Base-by-base conservation (phyloP, 2,329 filamentous ascomycete species). In the Nemania sp. region DNA sequence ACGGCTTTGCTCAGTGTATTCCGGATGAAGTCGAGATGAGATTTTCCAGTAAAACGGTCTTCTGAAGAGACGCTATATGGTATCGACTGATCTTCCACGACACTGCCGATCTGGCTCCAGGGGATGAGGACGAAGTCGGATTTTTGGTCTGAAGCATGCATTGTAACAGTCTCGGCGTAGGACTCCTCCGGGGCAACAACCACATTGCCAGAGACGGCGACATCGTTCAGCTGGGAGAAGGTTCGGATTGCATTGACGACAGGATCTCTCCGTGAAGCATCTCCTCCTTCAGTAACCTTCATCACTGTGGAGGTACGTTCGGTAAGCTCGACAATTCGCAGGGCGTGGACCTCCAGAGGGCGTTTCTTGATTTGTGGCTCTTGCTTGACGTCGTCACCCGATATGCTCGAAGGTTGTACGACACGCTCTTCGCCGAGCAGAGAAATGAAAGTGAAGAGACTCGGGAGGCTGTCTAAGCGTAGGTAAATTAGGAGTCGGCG, bases 301-400 rank as follows among this genome's bases (percentile, higher is more conserved):
- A 98, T 98, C 68, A 97, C 94, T 17, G 92, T 93, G 0, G 94
- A 97, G 43, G 91, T 90, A 82, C 94, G 92, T 69, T 97, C 93
- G 0, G 91, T 96, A 12, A 98, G 84, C 71, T 96, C 91, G 50
- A 96, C 78, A 15, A 98, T 83, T 13, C 93, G 89, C n/a, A 97
- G 78, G 34, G 92, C 94, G 69, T 96, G 91, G 0, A 92, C 89
- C 70, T 90, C 84, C 1, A 94, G 81, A 1, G 85, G 83, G 9
- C 80, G 78, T 53, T 77, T 79, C 21, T 68, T 72, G 54, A 69
- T 67, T 37, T 63, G 37, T 1, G 70, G 65, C 1, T 72, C 67
- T 20, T 72, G 69, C 7, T 71, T 72, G 5, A 67, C 54, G 2
- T 66, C 42, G 5, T 59, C 66, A 60, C 58, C 67, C 66, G 57